Evolutionary conservation across 2,329 filamentous ascomycete genomes (phyloP).

Genomic region (Ambrosiella beaveri): DNA sequence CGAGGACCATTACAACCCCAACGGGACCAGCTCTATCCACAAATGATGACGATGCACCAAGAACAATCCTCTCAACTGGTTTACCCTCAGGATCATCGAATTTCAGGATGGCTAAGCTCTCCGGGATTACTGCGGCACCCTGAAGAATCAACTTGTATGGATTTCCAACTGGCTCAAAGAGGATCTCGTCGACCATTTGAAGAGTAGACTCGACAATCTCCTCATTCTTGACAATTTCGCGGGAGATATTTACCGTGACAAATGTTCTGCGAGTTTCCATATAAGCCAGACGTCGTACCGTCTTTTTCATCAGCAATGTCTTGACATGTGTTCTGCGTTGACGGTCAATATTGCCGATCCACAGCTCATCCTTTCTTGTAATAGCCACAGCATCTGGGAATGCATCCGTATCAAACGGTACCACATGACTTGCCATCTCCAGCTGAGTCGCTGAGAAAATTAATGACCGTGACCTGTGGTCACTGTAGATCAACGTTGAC

Average conservation of each 20-base stretch:
- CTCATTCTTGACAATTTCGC: conserved; percentile 50
- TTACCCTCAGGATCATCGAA: conserved; percentile 41
- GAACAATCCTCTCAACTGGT: conserved; percentile 61
- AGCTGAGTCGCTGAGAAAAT: conserved; percentile 89
- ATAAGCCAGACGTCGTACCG: conserved; percentile 74
- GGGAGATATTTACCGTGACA: conserved; percentile 68
- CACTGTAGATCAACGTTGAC: conserved; percentile 76
- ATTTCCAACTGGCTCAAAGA: conserved; percentile 61
- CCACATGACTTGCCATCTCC: conserved; percentile 66
- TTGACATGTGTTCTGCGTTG: conserved; percentile 80
- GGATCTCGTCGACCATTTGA: conserved; percentile 75
- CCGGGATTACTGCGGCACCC: conserved; percentile 51
- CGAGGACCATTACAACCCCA: conserved; percentile 44
- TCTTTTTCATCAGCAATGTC: conserved; percentile 60
- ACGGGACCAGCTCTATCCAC: neutral
- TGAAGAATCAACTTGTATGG: conserved; percentile 42
- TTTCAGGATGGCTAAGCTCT: conserved; percentile 64
- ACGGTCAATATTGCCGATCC: conserved; percentile 65
- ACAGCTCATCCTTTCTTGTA: conserved; percentile 58
- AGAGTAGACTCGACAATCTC: conserved; percentile 70
- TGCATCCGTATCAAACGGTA: conserved; percentile 62
- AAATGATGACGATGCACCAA: conserved; percentile 54
- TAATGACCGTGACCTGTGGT: conserved; percentile 55
- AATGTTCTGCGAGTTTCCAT: conserved; percentile 65
- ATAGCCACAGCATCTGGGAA: conserved; percentile 70